These are phyloP conservation scores for Picochlorum costavermella DNA, from an alignment of 139 green algal species.

Conservation along the genomic window DNA sequence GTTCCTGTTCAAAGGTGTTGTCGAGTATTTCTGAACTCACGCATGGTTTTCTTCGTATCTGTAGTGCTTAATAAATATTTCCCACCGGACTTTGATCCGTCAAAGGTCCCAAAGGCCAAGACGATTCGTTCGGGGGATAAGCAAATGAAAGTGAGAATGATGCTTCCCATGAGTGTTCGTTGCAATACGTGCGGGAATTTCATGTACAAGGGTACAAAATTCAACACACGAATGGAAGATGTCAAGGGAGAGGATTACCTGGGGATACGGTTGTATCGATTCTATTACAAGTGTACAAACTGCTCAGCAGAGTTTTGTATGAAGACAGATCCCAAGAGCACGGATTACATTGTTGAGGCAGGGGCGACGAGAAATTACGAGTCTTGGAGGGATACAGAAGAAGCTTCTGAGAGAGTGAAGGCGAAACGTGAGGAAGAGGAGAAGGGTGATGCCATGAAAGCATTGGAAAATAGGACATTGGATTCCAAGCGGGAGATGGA, in stretches of 20 bases:
- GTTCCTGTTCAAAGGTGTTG: no score
- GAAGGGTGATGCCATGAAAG: slow-evolving; percentile 92
- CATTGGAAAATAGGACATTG: slow-evolving; percentile 85
- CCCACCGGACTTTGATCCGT: slow-evolving; percentile 78
- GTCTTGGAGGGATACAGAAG: slow-evolving; percentile 78
- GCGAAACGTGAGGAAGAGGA: slow-evolving; percentile 78
- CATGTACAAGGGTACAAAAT: slow-evolving; percentile 99
- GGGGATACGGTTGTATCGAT: slow-evolving; percentile 81
- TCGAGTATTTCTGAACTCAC: no score
- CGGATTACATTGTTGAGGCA: slow-evolving; percentile 87
- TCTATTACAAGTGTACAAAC: slow-evolving; percentile 90
- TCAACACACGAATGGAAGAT: slow-evolving; percentile 95
- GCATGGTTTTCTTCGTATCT: neutral
- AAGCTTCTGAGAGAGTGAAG: slow-evolving; percentile 30
- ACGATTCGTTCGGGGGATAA: slow-evolving; percentile 58
- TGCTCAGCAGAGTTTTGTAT: slow-evolving; percentile 92
- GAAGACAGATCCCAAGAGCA: slow-evolving; percentile 95
- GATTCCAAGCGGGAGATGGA: slow-evolving; percentile 95
- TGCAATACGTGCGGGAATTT: slow-evolving; percentile 95
- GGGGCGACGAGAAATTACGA: slow-evolving; percentile 94
- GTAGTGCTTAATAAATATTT: slow-evolving; percentile 59
- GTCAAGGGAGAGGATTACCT: slow-evolving; percentile 87
- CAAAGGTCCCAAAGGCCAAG: slow-evolving; percentile 69
- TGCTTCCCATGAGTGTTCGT: slow-evolving; percentile 92
- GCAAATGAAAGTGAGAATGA: slow-evolving; percentile 93